Percentiles rank a stretch among this genome's conserved stretches.
phyloP scores from a whole-genome alignment of 2,329 filamentous ascomycete genomes.

The Dactylellina parvicollis region DNA sequence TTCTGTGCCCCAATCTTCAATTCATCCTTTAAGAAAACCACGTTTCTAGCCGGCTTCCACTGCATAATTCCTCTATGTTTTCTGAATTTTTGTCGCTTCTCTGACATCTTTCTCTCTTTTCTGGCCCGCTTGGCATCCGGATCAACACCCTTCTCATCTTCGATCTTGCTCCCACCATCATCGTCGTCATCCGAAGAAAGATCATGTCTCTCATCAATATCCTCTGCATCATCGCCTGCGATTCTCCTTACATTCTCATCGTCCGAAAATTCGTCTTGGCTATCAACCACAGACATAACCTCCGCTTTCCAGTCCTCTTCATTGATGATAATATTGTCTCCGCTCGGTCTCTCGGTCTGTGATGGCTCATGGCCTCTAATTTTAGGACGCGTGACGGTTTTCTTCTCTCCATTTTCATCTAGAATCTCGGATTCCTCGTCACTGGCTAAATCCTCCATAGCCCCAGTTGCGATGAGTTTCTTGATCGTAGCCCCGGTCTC shows the following conservation, averaged over 20 bases:
- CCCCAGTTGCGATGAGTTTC: slow-evolving; percentile 80
- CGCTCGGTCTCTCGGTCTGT: slow-evolving; percentile 58
- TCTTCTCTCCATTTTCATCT: slow-evolving; percentile 78
- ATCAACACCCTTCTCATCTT: slow-evolving; percentile 34
- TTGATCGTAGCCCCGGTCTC: slow-evolving; percentile 78
- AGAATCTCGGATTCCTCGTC: slow-evolving; percentile 77
- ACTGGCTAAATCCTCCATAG: slow-evolving; percentile 82
- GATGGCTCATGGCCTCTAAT: slow-evolving; percentile 68
- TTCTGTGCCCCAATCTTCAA: slow-evolving; percentile 79
- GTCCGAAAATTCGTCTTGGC: slow-evolving; percentile 56
- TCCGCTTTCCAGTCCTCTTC: slow-evolving; percentile 56
- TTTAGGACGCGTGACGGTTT: slow-evolving; percentile 72
- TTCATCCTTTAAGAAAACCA: slow-evolving; percentile 84
- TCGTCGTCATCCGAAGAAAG: slow-evolving; percentile 58
- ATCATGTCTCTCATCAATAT: slow-evolving; percentile 57
- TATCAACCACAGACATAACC: slow-evolving; percentile 55
- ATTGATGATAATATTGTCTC: slow-evolving; percentile 48
- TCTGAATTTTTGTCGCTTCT: slow-evolving; percentile 69
- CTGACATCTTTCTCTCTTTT: slow-evolving; percentile 58
- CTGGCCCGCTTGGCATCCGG: slow-evolving; percentile 55
- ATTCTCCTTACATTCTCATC: slow-evolving; percentile 55
- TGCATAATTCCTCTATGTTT: slow-evolving; percentile 94
- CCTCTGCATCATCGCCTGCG: slow-evolving; percentile 51
- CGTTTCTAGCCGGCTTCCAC: slow-evolving; percentile 88
- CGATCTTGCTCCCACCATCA: slow-evolving; percentile 60